A percentile compares a stretch with the other conserved stretches of the same genome.
These are phyloP conservation scores for Fusarium lyarnte DNA, from an alignment of 2,329 filamentous ascomycete species.

Conservation along the genomic window DNA sequence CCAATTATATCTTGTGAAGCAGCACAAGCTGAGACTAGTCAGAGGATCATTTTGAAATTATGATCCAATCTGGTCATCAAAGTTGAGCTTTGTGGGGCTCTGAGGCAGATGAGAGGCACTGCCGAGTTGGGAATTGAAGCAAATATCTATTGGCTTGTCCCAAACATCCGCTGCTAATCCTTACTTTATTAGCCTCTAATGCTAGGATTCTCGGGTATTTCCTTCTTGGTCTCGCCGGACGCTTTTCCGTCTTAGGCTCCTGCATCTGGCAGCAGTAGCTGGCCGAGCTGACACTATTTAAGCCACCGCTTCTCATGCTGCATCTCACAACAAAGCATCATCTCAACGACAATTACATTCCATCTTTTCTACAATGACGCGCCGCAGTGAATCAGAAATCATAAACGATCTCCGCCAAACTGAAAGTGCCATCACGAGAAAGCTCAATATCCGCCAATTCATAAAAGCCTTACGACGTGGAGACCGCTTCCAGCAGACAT, in stretches of 20 bases:
- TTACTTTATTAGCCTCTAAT: not conserved
- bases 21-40: not conserved
- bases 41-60: not conserved
- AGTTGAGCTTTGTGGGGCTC: not conserved
- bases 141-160: not conserved
- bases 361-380: constrained; percentile 7
- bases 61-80: not conserved
- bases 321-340: not conserved
- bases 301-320: too few relatives aligned
- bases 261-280: not conserved
- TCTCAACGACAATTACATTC: not conserved
- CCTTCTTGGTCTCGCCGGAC: constrained; percentile 9
- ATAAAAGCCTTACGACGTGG: constrained; percentile 34
- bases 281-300: not conserved
- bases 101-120: not conserved
- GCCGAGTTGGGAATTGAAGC: not conserved
- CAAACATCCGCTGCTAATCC: not conserved
- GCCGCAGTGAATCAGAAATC: not conserved
- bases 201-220: not conserved
- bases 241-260: not conserved
- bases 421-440: constrained; percentile 24
- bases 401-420: constrained; percentile 25
- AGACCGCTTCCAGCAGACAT: constrained; percentile 32
- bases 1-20: not conserved
- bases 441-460: constrained; percentile 29